Conservation (phyloP, 2,329 filamentous ascomycete genomes). For the Trichoderma gracile region DNA sequence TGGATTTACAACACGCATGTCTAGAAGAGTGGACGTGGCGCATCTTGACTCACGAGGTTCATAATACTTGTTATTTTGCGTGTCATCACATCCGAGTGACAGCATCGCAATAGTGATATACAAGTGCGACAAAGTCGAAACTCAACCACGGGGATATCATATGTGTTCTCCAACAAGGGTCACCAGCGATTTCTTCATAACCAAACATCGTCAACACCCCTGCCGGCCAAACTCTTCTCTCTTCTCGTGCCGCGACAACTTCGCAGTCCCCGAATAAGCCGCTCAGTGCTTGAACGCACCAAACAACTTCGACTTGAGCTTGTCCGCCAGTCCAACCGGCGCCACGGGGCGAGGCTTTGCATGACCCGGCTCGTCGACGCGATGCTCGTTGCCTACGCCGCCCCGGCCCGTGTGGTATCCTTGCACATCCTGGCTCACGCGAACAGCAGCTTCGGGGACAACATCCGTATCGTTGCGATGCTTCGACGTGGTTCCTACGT, state of each 20-base stretch:
- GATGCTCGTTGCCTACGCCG: constrained; percentile 59
- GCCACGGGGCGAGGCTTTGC: constrained; percentile 30
- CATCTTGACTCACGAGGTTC: not conserved
- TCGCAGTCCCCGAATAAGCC: not conserved
- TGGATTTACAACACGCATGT: not conserved
- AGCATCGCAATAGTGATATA: not conserved
- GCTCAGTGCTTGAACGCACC: constrained; percentile 50
- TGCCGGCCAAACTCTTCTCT: not conserved
- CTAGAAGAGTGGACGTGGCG: not conserved
- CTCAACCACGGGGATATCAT: constrained; percentile 22
- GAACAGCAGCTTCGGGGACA: constrained; percentile 54
- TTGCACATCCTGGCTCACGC: constrained; percentile 48
- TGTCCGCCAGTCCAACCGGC: constrained; percentile 53
- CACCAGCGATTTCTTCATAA: not conserved
- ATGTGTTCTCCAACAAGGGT: constrained; percentile 5
- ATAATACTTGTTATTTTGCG: not conserved
- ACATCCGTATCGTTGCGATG: constrained; percentile 53
- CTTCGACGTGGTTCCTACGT: constrained; percentile 42
- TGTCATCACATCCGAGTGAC: not conserved
- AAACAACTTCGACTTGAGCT: constrained; percentile 58
- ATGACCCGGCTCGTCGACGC: constrained; percentile 37
- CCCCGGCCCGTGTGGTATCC: constrained; percentile 62
- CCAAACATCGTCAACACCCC: not conserved
- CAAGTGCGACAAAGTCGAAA: not conserved
- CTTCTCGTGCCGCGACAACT: not conserved